These are phyloP conservation scores for Ciborinia camelliae DNA, from an alignment of 2,329 filamentous ascomycete species.

Conservation along the genomic window DNA sequence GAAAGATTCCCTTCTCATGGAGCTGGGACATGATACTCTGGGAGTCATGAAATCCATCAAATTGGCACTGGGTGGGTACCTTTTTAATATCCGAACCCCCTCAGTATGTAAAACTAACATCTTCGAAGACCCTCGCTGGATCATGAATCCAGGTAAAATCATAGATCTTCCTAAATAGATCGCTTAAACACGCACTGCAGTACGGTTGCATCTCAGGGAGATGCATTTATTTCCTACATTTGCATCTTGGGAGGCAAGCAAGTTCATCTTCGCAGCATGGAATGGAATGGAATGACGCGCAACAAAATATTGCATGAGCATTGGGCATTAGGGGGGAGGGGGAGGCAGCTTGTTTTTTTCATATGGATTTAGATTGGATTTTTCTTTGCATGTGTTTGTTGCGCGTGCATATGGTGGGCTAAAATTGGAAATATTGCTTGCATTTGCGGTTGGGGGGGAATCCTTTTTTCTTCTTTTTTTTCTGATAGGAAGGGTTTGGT, in stretches of 20 bases:
- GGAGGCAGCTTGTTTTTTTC: neutral
- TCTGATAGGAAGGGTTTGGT: neutral
- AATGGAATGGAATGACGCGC: neutral
- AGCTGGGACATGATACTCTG: conserved; percentile 77
- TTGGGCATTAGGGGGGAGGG: neutral
- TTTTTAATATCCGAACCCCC: no score
- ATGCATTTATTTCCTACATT: no score
- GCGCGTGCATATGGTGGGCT: neutral
- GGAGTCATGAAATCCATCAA: conserved; percentile 84
- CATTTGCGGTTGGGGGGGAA: neutral
- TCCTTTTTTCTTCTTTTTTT: no score
- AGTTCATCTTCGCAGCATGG: neutral
- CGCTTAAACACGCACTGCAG: neutral
- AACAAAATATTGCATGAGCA: neutral
- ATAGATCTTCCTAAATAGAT: conserved; percentile 57
- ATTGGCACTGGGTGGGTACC: conserved; percentile 50
- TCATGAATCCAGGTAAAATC: conserved; percentile 91
- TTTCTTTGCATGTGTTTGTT: neutral
- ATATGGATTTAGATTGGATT: neutral
- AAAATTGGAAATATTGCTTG: neutral
- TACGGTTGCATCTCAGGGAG: no score
- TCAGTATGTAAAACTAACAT: no score
- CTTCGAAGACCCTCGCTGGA: conserved; percentile 81
- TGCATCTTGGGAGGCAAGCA: neutral
- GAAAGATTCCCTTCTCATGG: conserved; percentile 73